Base-by-base conservation (phyloP, 331 rosid species). In the Ulmus americana region DNA sequence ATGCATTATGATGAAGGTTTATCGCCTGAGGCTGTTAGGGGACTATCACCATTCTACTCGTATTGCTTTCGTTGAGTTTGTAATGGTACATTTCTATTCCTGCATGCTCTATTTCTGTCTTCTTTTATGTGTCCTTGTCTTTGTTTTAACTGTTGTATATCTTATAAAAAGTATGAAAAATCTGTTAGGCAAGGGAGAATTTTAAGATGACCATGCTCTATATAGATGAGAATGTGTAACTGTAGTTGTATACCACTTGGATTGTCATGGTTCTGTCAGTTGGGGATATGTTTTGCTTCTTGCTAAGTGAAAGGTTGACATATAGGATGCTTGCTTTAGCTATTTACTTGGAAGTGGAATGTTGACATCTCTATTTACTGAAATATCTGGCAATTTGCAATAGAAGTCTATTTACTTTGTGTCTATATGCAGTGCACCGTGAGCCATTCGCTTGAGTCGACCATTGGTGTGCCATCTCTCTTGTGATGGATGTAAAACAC, bases 41-140 rank as follows among this genome's bases (percentile, higher is more conserved):
- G 85, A 81, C 73, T 77, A 77, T 73, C 79, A 81, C 56, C 85
- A 81, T 72, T 81, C 85, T 39, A 81, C 85, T 43, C 82, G 82
- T 45, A 81, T 81, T 65, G 82, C 85, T 4, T 81, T 81, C 70
- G 85, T 81, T 52, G 85, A 81, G 75, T 81, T 81, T 67, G 74
- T 74, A 61, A 77, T 77, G 85, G 85, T 81, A 81, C 4, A 43
- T 28, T 8, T 38, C 14, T 62, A 12, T 20, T 44, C 43, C 39
- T 63, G 15, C 20, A 0, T 9, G 39, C 48, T 39, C 44, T 67
- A 15, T 57, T 22, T 20, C 5, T 61, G 39, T 44, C 61, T 28
- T 58, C 39, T 18, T 57, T 39, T 39, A 39, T 57, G 1, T 57
- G 8, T 58, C 13, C 61, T 39, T 40, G 39, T 14, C 16, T 6